Evolutionary conservation across 371 early-diverging fungal species (phyloP), one percentile per base, ranked within the genome.

Genomic region (Syncephalastrum sp.): DNA sequence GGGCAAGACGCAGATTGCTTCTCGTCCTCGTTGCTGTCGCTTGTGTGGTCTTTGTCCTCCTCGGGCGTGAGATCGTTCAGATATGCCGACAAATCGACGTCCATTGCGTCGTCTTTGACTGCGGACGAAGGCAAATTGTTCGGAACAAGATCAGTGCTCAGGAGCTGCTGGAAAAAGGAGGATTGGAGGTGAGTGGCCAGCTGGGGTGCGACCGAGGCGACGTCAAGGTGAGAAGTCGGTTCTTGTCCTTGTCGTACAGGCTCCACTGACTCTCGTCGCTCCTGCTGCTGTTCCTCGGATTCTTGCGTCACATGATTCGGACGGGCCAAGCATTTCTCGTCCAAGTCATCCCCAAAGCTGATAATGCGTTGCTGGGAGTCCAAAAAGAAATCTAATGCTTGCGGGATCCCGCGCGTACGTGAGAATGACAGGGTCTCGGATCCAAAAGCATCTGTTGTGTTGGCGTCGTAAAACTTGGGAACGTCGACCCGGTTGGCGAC

Each of bases 221-320:
- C 49, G 50, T 60, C 54, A 12, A 54, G 29, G 25, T 44, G 50
- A 3, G 13, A 24, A 47, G 15, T 27, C 23, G 16, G 33, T 1
- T 51, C 10, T 15, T 48, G n/a, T 33, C 41, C 33, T 21, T 60
- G 50, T n/a, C 52, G 43, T 41, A 23, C 12, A 47, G 33, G 4
- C 47, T 46, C 19, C 7, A 3, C 23, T 4, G 53, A 8, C 53
- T 38, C n/a, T 10, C 42, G 48, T 7, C 7, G 27, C 27, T 27
- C 21, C n/a, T 48, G 48, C 8, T 48, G 48, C 21, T 33, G 38
- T 33, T 33, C 38, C 38, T 13, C 13, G 54, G 54, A 54, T 24
- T 19, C 33, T 29, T 24, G 17, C 10, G 54, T n/a, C 24, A 46
- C 24, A 57, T 81, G 83, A 74, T 93, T 93, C 10, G 76, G 69